Conservation (phyloP, 306 rosid species). For the Delonix regia region DNA sequence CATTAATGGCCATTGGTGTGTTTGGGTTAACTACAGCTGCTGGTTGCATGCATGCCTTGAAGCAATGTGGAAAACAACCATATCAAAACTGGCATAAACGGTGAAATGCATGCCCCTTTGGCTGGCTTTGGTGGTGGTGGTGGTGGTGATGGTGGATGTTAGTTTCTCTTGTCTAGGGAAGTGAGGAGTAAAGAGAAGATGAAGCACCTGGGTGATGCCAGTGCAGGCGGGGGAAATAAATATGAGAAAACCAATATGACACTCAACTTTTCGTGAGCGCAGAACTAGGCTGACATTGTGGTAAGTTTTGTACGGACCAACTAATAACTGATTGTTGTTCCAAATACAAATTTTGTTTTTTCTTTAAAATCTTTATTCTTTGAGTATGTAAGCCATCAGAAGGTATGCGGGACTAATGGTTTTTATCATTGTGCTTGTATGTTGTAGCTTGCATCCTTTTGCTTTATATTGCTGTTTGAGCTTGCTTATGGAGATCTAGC, state of each 20-base stretch:
- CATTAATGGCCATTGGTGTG: constrained; percentile 65
- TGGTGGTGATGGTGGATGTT: constrained; percentile 27
- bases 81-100: constrained; percentile 77
- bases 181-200: constrained; percentile 33
- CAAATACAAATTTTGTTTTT: constrained; percentile 22
- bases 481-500: constrained; percentile 38
- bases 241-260: not conserved
- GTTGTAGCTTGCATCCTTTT: constrained; percentile 39
- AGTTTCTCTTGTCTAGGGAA: constrained; percentile 10
- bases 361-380: constrained; percentile 28
- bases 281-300: constrained; percentile 30
- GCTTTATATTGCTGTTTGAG: constrained; percentile 31
- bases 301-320: constrained; percentile 25
- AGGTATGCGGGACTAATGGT: constrained; percentile 25
- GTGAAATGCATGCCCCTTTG: constrained; percentile 47
- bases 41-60: constrained; percentile 77
- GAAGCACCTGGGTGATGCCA: constrained; percentile 20
- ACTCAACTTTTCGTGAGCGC: constrained; percentile 28
- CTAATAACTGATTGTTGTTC: constrained; percentile 1
- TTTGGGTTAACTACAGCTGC: constrained; percentile 76
- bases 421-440: constrained; percentile 29
- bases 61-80: constrained; percentile 87
- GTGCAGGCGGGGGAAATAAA: constrained; percentile 25
- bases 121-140: constrained; percentile 33
- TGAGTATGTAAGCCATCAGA: constrained; percentile 24